Evolutionary conservation across 2,329 filamentous ascomycete species (phyloP).

Genomic region (Metarhizium rileyi): DNA sequence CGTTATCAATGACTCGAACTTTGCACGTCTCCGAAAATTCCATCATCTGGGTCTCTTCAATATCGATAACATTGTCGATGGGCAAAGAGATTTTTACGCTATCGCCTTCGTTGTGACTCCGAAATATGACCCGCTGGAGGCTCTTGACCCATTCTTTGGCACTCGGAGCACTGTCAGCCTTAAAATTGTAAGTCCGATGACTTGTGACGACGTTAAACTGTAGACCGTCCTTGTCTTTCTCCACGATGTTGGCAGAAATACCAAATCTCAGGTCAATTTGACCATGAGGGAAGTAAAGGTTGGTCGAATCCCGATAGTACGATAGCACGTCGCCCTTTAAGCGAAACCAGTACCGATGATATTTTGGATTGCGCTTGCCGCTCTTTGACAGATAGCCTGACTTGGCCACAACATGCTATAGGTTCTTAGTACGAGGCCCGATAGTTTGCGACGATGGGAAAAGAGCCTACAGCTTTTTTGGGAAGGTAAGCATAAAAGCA

Average conservation of each 20-base stretch:
- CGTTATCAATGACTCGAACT: conserved; percentile 83
- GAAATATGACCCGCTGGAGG: conserved; percentile 88
- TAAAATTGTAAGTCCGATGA: conserved; percentile 76
- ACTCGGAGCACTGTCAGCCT: conserved; percentile 75
- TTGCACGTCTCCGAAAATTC: conserved; percentile 92
- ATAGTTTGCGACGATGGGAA: neutral
- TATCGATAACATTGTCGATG: conserved; percentile 79
- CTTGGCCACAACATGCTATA: conserved; percentile 63
- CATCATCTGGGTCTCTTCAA: conserved; percentile 84
- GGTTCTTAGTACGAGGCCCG: conserved; percentile 9
- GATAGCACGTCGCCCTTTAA: conserved; percentile 86
- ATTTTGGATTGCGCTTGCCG: conserved; percentile 78
- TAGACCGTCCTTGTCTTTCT: conserved; percentile 67
- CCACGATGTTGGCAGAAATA: conserved; percentile 70
- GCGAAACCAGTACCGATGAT: conserved; percentile 86
- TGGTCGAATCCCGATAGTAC: conserved; percentile 75
- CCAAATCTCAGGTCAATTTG: conserved; percentile 89
- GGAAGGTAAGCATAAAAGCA: conserved; percentile 98
- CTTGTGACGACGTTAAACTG: conserved; percentile 77
- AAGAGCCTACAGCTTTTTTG: conserved; percentile 66
- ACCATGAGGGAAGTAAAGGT: conserved; percentile 84
- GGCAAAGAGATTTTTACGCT: conserved; percentile 93
- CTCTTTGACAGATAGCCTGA: conserved; percentile 84
- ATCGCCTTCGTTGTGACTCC: conserved; percentile 91
- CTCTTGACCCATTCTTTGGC: conserved; percentile 96